Conservation (phyloP, 805 yeast genomes). For the Candida stauntonica region DNA sequence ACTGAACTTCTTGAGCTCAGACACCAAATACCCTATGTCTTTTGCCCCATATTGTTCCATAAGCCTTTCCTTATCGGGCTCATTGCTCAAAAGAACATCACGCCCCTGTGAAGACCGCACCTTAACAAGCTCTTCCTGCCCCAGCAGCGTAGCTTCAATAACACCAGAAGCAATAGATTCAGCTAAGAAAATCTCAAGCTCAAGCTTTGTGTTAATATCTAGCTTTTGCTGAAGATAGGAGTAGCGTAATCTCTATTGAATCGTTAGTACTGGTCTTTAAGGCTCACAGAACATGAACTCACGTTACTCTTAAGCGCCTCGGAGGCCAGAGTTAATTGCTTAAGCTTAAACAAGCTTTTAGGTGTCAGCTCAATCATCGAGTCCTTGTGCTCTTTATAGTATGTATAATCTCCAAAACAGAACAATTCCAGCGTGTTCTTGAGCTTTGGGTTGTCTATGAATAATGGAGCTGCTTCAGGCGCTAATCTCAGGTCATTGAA, state of each 20-base stretch:
- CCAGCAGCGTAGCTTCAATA: slow-evolving; percentile 20
- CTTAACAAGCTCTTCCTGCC: slow-evolving; percentile 17
- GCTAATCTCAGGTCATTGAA: slow-evolving; percentile 22
- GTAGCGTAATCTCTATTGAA: slow-evolving; percentile 13
- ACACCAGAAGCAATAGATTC: slow-evolving; percentile 19
- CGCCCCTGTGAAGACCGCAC: slow-evolving; percentile 22
- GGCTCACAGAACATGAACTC: too few relatives aligned
- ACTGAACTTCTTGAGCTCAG: slow-evolving; percentile 14
- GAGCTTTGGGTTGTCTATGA: slow-evolving; percentile 9
- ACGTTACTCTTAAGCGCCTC: slow-evolving; percentile 19
- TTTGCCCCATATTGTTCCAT: slow-evolving; percentile 5
- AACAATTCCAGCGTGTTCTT: slow-evolving; percentile 23
- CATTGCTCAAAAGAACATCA: slow-evolving; percentile 20
- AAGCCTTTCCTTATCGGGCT: slow-evolving; percentile 5
- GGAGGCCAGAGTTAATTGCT: slow-evolving; percentile 19
- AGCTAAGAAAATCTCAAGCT: slow-evolving; percentile 21
- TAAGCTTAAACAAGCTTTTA: slow-evolving; percentile 18
- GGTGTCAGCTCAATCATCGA: slow-evolving; percentile 15
- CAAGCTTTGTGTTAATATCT: slow-evolving; percentile 4
- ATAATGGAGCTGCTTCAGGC: slow-evolving; percentile 1
- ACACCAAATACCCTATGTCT: slow-evolving; percentile 11
- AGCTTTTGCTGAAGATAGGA: slow-evolving; percentile 11
- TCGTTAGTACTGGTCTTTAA: slow-evolving; percentile 4
- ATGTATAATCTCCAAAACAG: slow-evolving; percentile 23
- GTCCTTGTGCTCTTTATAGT: slow-evolving; percentile 11